Percentiles rank a stretch among this genome's conserved stretches.
These are phyloP conservation scores for Suillus brevipes DNA, from an alignment of 768 basidiomycete genomes.

Conservation along the genomic window DNA sequence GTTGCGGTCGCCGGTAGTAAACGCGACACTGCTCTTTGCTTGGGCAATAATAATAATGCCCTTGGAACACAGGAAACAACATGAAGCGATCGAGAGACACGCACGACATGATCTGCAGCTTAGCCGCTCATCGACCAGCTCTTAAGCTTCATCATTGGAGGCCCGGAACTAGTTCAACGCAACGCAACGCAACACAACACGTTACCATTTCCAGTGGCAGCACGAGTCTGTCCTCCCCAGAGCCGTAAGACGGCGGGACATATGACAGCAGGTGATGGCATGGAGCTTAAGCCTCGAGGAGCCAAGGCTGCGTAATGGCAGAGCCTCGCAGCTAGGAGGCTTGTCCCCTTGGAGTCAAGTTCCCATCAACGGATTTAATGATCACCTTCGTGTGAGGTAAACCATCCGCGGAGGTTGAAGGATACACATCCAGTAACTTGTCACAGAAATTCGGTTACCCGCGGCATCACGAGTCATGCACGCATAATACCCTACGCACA, in stretches of 20 bases:
- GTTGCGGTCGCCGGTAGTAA: not conserved
- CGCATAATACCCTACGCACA: not conserved
- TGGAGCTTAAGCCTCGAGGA: not conserved
- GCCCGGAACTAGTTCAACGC: not conserved
- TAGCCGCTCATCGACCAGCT: not conserved
- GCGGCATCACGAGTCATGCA: not conserved
- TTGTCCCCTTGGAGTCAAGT: conserved; percentile 1
- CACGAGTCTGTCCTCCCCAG: not conserved
- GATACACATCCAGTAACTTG: not conserved
- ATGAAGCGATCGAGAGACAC: conserved; percentile 2
- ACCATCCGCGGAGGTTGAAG: not conserved
- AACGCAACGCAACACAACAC: not conserved
- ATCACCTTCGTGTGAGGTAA: not conserved
- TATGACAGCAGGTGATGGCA: not conserved
- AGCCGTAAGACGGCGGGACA: not conserved
- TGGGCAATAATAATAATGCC: not conserved
- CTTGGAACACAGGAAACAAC: not conserved
- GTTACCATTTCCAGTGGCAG: not conserved
- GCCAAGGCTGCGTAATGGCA: not conserved
- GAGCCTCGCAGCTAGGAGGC: not conserved
- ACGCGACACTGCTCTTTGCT: not conserved
- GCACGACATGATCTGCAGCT: not conserved
- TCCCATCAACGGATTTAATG: conserved; percentile 2
- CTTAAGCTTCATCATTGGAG: not conserved
- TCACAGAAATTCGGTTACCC: not conserved